Percentiles rank a stretch among this genome's conserved stretches.
Evolutionary conservation across 2,329 filamentous ascomycete species (phyloP).

Genomic region (Penicillium oxalicum): DNA sequence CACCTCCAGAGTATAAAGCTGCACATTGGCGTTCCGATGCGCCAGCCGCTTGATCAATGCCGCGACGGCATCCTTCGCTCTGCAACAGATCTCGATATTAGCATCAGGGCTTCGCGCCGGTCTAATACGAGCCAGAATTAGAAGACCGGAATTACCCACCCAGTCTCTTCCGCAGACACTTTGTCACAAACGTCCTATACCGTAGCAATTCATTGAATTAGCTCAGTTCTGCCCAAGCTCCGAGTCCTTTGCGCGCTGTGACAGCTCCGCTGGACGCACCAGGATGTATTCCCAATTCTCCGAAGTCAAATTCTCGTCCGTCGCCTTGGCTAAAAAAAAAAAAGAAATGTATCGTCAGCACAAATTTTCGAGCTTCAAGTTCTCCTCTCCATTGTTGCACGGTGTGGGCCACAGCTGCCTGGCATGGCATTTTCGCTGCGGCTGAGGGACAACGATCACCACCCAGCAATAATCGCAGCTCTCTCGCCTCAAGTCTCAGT

Average conservation of each 20-base stretch:
- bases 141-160: constrained; percentile 27
- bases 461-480: background rate
- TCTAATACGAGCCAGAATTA: background rate
- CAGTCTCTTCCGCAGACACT: constrained; percentile 46
- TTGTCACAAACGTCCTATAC: constrained; percentile 56
- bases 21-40: constrained; percentile 91
- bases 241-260: background rate
- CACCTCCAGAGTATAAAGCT: constrained; percentile 87
- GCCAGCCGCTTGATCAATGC: constrained; percentile 87
- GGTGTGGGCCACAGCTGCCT: background rate
- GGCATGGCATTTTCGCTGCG: background rate
- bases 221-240: background rate
- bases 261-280: constrained; percentile 33
- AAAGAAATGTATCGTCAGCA: constrained; percentile 7
- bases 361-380: constrained; percentile 22
- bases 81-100: constrained; percentile 21
- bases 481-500: background rate
- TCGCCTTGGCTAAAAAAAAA: constrained; percentile 62
- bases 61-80: constrained; percentile 76
- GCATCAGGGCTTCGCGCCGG: background rate
- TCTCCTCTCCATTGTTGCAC: background rate
- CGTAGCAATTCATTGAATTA: constrained; percentile 13
- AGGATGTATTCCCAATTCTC: constrained; percentile 71
- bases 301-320: constrained; percentile 93
- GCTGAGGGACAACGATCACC: background rate